Percentiles rank a stretch among this genome's conserved stretches.
Conservation (phyloP, 2,329 filamentous ascomycete genomes). For the Colletotrichum sp. region DNA sequence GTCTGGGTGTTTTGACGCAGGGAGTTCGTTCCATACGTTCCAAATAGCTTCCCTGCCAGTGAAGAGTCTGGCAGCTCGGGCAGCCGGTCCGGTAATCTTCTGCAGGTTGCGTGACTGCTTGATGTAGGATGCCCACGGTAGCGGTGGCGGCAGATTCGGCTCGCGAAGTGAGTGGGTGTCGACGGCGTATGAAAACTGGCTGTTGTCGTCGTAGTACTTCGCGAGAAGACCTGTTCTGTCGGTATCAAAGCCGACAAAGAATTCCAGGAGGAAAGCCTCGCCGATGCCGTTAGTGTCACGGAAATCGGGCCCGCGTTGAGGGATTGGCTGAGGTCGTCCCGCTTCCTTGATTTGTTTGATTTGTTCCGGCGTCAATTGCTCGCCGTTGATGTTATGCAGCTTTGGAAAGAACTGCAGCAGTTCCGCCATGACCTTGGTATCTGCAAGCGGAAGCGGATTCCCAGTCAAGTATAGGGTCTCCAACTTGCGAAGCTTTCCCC, state of each 20-base stretch:
- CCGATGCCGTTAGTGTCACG: slow-evolving; percentile 76
- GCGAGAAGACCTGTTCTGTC: slow-evolving; percentile 68
- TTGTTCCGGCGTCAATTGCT: slow-evolving; percentile 75
- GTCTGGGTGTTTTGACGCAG: slow-evolving; percentile 76
- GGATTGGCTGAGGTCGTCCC: slow-evolving; percentile 60
- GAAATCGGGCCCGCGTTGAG: slow-evolving; percentile 71
- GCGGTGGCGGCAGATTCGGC: slow-evolving; percentile 43
- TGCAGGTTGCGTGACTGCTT: slow-evolving; percentile 79
- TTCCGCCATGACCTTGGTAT: slow-evolving; percentile 68
- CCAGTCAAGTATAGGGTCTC: slow-evolving; percentile 81
- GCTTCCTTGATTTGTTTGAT: slow-evolving; percentile 60
- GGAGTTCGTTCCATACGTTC: slow-evolving; percentile 72
- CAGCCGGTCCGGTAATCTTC: slow-evolving; percentile 66
- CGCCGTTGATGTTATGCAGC: slow-evolving; percentile 77
- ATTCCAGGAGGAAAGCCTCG: slow-evolving; percentile 77
- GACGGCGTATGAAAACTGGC: slow-evolving; percentile 77
- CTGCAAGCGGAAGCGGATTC: slow-evolving; percentile 72
- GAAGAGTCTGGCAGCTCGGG: slow-evolving; percentile 69
- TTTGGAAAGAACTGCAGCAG: slow-evolving; percentile 84
- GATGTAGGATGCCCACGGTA: slow-evolving; percentile 77
- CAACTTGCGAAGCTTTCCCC: slow-evolving; percentile 76
- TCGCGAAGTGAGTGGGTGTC: slow-evolving; percentile 64
- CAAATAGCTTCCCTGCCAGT: slow-evolving; percentile 69
- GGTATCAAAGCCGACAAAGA: slow-evolving; percentile 76
- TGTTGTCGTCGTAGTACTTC: slow-evolving; percentile 77